Evolutionary conservation across 75 land plant species (phyloP).

Genomic region (Sequoiadendron giganteum): DNA sequence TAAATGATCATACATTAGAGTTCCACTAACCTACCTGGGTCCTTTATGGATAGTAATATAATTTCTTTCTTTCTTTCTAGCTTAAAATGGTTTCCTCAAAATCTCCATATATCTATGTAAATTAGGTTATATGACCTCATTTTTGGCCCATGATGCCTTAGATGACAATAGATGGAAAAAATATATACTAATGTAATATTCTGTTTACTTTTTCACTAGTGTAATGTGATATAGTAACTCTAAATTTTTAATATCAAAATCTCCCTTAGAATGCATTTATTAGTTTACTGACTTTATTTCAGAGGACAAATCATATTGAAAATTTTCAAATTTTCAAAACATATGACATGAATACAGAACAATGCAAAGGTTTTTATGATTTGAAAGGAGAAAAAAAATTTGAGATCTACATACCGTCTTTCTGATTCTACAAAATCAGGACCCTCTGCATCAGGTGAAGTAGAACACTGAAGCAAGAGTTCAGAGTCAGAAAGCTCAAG

Average conservation of each 20-base stretch:
- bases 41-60: background rate
- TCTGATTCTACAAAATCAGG: slow-evolving; percentile 55
- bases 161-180: background rate
- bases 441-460: slow-evolving; percentile 63
- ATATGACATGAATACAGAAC: background rate
- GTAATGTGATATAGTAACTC: background rate
- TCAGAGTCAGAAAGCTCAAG: slow-evolving; percentile 48
- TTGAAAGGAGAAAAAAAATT: background rate
- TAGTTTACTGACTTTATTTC: background rate
- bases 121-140: background rate
- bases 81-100: background rate
- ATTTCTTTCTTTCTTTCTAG: background rate
- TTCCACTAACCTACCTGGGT: background rate
- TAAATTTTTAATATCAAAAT: background rate
- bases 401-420: slow-evolving; percentile 39
- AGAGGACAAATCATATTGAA: background rate
- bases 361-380: background rate
- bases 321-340: background rate
- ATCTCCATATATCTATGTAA: too few relatives aligned
- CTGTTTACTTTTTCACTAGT: background rate
- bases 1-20: background rate
- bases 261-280: background rate
- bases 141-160: background rate
- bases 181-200: background rate
- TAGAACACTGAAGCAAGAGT: slow-evolving; percentile 45